Base-by-base conservation (phyloP, 768 basidiomycete species). In the Amanita phalloides region DNA sequence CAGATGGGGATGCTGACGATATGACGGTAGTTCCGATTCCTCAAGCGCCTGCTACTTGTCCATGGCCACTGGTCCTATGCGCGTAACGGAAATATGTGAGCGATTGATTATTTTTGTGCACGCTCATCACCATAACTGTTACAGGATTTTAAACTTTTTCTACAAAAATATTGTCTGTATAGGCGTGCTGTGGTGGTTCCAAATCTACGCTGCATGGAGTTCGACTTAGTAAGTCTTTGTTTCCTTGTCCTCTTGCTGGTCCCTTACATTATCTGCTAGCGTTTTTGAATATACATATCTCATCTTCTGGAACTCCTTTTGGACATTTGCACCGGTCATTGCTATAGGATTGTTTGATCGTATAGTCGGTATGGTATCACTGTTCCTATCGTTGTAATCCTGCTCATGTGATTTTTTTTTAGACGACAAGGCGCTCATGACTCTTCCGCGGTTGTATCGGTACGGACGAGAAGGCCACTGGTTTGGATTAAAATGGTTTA, bases 41-140 rank as follows among this genome's bases (percentile, higher is more conserved):
- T 99, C 58, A 96, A 90, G 63, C 78, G 90, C 53, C 66, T 99
- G 38, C 69, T 99, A 47, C 78, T 99, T 47, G 96, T 99, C 3
- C 96, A 99, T 61, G 96, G 96, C 6, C 94, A 97, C 63, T 99
- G 95, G 94, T 94, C 90, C 3, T 99, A 98, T 67, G 85, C 90
- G 35, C 86, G 95, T 38, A 99, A 98, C 60, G 90, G 89, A 42
- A 90, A 81, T 61, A 96, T 96, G 93, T 90, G 56, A 46, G 82
- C 73, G 1, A n/a, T 8, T 32, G 4, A 28, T 0, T 4, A 3
- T 42, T 11, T 20, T 21, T 20, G 28, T 33, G 5, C n/a, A 4
- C 25, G 23, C 14, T 14, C 28, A 23, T 26, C 26, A 23, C 9
- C 28, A 2, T 45, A n/a, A 23, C 20, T 20, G 10, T 14, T 6